Base-by-base conservation (phyloP, 371 early-diverging fungal species). In the Mucor mucedo region DNA sequence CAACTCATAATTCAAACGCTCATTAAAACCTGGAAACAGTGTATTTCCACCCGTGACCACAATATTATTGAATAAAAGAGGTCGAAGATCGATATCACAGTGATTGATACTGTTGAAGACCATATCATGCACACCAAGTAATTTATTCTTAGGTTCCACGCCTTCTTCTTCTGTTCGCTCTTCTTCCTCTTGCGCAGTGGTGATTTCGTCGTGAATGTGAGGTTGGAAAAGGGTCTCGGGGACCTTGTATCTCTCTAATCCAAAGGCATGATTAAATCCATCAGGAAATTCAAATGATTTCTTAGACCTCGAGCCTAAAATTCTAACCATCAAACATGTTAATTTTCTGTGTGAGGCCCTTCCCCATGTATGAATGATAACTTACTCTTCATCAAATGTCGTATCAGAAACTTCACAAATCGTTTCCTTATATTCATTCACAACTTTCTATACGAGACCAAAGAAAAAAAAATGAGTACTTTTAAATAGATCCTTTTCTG, bases 251-350 rank as follows among this genome's bases (percentile, higher is more conserved):
- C 98, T 84, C 60, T 94, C 91, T n/a, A 84, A 58, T 32, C 92
- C 94, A 77, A 95, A 91, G 14, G 84, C 71, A 62, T 85, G 75
- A 70, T 95, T 97, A 77, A 88, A 98, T 21, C 99, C 99, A 66
- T 94, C 92, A 28, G 97, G 93, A 68, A 98, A 95, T 80, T 98
- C 99, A 70, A 89, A 96, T 30, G 91, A 79, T 66, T 89, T 91
- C 63, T 87, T 84, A 35, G 92, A 90, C 27, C 88, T 82, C 27
- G 79, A 63, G 66, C 8, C 89, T 88, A 71, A 33, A 28, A 16
- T 40, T n/a, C 2, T 6, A 21, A 6, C 33, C 6, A 21, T 21
- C 21, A 21, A 21, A 21, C 21, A 21, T 21, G 42, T 21, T 45
- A 30, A 21, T 21, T 21, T 21, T 21, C 8, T 1, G 4, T 8